Percentiles rank a stretch among this genome's conserved stretches.
These are phyloP conservation scores for Ganoderma leucocontextum DNA, from an alignment of 1,284 basidiomycete genomes.

Conservation along the genomic window DNA sequence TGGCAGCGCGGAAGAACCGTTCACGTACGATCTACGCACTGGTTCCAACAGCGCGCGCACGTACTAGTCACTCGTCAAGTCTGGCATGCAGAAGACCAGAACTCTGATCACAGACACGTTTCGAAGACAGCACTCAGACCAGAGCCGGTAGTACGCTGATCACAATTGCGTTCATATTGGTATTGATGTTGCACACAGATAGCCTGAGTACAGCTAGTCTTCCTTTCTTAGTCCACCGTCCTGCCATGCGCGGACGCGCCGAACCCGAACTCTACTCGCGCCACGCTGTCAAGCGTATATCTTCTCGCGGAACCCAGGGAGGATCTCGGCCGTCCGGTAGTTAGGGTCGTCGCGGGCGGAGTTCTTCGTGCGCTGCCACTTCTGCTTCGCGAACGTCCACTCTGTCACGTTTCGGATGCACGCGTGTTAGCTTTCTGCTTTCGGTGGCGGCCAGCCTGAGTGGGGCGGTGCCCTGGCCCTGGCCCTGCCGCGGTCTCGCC, in stretches of 20 bases:
- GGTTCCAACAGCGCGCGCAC: not conserved
- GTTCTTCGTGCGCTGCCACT: constrained; percentile 54
- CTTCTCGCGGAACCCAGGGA: constrained; percentile 53
- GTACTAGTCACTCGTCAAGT: not conserved
- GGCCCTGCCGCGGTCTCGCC: no score
- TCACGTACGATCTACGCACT: not conserved
- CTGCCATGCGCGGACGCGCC: not conserved
- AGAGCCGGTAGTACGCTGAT: not conserved
- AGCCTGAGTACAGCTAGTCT: not conserved
- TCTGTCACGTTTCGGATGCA: constrained; percentile 36
- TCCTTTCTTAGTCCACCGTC: not conserved
- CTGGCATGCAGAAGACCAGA: not conserved
- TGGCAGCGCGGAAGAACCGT: not conserved
- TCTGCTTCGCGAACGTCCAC: constrained; percentile 57
- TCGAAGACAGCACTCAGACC: not conserved
- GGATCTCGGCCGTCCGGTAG: constrained; percentile 47
- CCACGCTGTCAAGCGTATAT: constrained; percentile 37
- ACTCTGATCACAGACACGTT: not conserved
- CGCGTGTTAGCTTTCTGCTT: not conserved
- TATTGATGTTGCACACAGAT: not conserved
- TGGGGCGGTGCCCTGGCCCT: no score
- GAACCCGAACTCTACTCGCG: not conserved
- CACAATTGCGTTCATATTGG: not conserved
- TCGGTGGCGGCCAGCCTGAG: not conserved
- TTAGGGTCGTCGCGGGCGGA: constrained; percentile 41